Conservation (phyloP, 306 rosid genomes). For the Glycine soja region DNA sequence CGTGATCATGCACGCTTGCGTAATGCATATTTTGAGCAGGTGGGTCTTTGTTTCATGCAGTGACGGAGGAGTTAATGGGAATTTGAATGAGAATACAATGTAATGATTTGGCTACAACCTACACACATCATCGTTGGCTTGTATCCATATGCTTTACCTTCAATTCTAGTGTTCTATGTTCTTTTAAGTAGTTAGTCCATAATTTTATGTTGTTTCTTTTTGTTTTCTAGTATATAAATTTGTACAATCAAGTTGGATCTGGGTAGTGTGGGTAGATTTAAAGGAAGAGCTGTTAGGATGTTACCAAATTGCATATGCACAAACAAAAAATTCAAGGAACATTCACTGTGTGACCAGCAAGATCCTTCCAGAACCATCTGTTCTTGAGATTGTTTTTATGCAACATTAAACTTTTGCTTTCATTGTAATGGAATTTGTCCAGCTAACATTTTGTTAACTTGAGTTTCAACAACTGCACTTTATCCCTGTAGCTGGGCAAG, state of each 20-base stretch:
- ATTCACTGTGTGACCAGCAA: constrained; percentile 37
- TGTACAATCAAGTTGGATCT: constrained; percentile 8
- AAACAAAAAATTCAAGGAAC: constrained; percentile 31
- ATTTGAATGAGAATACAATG: constrained; percentile 20
- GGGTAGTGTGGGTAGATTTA: constrained; percentile 2
- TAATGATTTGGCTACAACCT: constrained; percentile 18
- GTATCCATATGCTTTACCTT: background rate
- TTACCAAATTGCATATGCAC: constrained; percentile 34
- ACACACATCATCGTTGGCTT: background rate
- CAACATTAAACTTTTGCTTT: constrained; percentile 37
- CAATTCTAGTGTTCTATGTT: background rate
- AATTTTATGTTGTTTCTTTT: background rate
- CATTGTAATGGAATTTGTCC: constrained; percentile 28
- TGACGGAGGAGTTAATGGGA: constrained; percentile 26
- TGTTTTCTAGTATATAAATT: background rate
- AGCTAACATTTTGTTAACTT: constrained; percentile 29
- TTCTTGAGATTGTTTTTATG: constrained; percentile 17
- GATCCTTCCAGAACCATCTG: constrained; percentile 25
- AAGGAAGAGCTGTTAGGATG: constrained; percentile 7
- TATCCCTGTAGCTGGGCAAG: constrained; percentile 21
- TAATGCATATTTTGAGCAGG: constrained; percentile 97
- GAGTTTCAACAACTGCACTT: constrained; percentile 18
- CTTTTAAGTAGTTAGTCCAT: constrained; percentile 14
- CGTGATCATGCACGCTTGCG: constrained; percentile 97
- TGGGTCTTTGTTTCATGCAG: constrained; percentile 47